Conservation (phyloP, 768 basidiomycete genomes). For the Hortiboletus campestris region DNA sequence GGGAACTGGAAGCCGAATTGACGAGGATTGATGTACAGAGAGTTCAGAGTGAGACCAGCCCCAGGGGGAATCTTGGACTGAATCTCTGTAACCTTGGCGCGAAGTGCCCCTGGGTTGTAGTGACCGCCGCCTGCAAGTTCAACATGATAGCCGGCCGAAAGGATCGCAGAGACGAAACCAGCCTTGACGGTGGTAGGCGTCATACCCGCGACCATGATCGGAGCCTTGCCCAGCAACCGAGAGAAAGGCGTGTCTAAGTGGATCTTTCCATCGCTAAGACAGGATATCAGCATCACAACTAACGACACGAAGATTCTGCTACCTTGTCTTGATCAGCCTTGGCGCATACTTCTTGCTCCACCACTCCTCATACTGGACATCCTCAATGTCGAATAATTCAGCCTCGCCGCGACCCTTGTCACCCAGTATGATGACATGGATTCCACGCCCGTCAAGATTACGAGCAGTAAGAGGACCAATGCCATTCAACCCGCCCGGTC, state of each 20-base stretch:
- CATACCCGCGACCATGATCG: constrained; percentile 99
- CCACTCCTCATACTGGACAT: constrained; percentile 76
- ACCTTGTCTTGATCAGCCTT: constrained; percentile 86
- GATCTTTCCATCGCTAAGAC: constrained; percentile 77
- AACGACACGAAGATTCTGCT: not conserved
- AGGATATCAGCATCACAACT: not conserved
- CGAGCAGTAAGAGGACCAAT: constrained; percentile 89
- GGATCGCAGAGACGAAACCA: constrained; percentile 90
- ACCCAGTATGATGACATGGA: constrained; percentile 87
- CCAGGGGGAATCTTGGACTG: constrained; percentile 81
- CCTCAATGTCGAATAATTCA: constrained; percentile 71
- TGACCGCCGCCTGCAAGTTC: constrained; percentile 98
- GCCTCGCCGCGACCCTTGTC: constrained; percentile 86
- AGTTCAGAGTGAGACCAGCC: constrained; percentile 89
- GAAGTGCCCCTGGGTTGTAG: constrained; percentile 87
- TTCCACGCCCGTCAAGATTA: constrained; percentile 90
- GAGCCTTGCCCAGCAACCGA: constrained; percentile 91
- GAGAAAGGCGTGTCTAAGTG: constrained; percentile 97
- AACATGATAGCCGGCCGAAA: constrained; percentile 92
- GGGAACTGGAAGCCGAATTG: constrained; percentile 98
- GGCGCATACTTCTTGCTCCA: constrained; percentile 92
- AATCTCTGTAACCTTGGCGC: constrained; percentile 90
- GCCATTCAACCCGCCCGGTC: constrained; percentile 90
- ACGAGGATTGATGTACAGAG: constrained; percentile 96
- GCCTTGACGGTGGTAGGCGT: constrained; percentile 95